A percentile compares a stretch with the other conserved stretches of the same genome.
phyloP scores from a whole-genome alignment of 1,139 yeast species.

The Candida sojae region DNA sequence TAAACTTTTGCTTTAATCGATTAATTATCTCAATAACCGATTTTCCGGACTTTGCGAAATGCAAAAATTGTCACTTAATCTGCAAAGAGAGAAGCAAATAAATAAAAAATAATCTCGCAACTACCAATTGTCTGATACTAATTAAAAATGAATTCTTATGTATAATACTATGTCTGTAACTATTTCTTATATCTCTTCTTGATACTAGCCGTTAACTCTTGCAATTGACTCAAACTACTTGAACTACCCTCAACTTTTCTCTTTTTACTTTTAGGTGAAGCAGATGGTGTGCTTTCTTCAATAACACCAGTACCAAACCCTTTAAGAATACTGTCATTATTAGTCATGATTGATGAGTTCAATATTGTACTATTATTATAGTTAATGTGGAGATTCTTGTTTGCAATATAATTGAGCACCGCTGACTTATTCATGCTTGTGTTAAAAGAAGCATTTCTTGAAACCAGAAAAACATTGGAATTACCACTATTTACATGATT shows the following conservation, averaged over 20 bases:
- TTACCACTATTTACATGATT: constrained; percentile 25
- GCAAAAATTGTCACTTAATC: no score
- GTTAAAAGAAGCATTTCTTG: constrained; percentile 12
- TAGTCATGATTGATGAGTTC: constrained; percentile 22
- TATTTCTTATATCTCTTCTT: constrained; percentile 28
- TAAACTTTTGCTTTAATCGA: no score
- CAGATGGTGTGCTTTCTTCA: constrained; percentile 43
- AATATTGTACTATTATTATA: constrained; percentile 19
- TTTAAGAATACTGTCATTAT: constrained; percentile 28
- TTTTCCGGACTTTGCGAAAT: no score
- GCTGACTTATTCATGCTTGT: constrained; percentile 13
- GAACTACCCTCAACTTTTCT: constrained; percentile 17
- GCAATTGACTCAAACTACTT: constrained; percentile 33
- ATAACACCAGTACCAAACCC: constrained; percentile 44
- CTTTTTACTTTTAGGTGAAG: constrained; percentile 27
- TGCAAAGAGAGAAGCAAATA: no score
- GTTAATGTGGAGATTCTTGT: constrained; percentile 5
- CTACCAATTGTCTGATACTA: background rate
- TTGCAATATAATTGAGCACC: constrained; percentile 10
- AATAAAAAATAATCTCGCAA: background rate
- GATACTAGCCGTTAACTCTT: constrained; percentile 39
- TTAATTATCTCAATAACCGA: no score
- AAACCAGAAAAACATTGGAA: background rate
- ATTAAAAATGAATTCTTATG: background rate
- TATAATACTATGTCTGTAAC: background rate